Base-by-base conservation (phyloP, 2,329 filamentous ascomycete genomes). In the Penicillium brevicompactum region DNA sequence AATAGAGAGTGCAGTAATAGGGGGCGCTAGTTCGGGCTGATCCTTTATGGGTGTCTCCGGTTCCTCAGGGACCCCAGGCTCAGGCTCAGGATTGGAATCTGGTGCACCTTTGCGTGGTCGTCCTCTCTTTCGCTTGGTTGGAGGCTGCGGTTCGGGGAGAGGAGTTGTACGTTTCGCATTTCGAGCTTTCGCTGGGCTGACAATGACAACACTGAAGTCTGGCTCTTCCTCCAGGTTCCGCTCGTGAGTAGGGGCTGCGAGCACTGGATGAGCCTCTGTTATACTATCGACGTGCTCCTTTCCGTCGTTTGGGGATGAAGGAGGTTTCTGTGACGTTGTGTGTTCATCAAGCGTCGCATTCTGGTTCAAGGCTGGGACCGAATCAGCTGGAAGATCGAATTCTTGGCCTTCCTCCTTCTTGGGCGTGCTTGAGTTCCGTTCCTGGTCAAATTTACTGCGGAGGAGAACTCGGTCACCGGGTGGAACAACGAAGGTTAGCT, bases 401-500 rank as follows among this genome's bases (percentile, higher is more conserved):
- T 43, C 32, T 5, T 9, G 10, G 21, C 55, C 30, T 13, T 32
- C 21, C 11, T 48, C 41, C 18, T 47, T 27, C 21, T 53, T 46
- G 24, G 45, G n/a, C 22, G 54, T 47, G 1, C 14, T 46, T 30
- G 21, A 30, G 13, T 44, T 42, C 3, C 54, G 48, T 5, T 16
- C 24, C 32, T 53, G 34, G 42, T 14, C n/a, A n/a, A 49, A 30
- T 16, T 24, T 43, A 43, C 57, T 49, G 21, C 58, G 56, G 38
- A 75, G 64, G 52, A 75, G 70, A 22, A 73, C 62, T 14, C 70
- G 68, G 45, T 70, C 68, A 5, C 74, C 75, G 43, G 71, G 59
- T n/a, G 76, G 75, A 24, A 78, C 64, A 4, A 67, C 64, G 55
- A 78, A 75, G 6, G 69, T 73, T 34, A 79, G 56, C 13, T 57